Evolutionary conservation across 2,329 filamentous ascomycete species (phyloP).

Genomic region (Aspergillus sp.): DNA sequence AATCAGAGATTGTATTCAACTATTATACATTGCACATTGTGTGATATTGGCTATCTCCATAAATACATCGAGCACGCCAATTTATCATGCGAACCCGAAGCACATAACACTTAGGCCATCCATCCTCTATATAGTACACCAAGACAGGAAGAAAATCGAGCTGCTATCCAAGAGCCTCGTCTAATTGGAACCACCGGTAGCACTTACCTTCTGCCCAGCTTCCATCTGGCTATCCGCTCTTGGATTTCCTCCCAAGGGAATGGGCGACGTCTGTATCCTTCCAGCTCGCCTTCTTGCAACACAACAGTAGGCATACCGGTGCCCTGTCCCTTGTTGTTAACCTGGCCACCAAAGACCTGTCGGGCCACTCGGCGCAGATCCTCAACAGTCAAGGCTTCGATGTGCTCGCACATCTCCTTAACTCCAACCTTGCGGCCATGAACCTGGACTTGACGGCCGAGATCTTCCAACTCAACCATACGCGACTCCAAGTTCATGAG

Average conservation of each 20-base stretch:
- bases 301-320: conserved; percentile 92
- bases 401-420: conserved; percentile 84
- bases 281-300: conserved; percentile 80
- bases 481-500: conserved; percentile 97
- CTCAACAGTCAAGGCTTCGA: conserved; percentile 72
- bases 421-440: conserved; percentile 90
- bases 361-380: conserved; percentile 80
- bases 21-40: too few relatives aligned
- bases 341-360: conserved; percentile 70
- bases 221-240: conserved; percentile 77
- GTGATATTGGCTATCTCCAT: too few relatives aligned
- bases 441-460: conserved; percentile 93
- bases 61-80: too few relatives aligned
- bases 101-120: too few relatives aligned
- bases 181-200: neutral
- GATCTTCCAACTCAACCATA: conserved; percentile 96
- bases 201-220: conserved; percentile 61
- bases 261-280: conserved; percentile 61
- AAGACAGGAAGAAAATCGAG: neutral
- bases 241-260: conserved; percentile 88
- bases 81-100: too few relatives aligned
- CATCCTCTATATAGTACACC: conserved; percentile 7
- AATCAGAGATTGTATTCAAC: too few relatives aligned
- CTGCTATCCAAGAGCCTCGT: neutral
- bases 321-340: conserved; percentile 69